phyloP scores from a whole-genome alignment of 495 filamentous ascomycete genomes.

The Penicillium canescens region DNA sequence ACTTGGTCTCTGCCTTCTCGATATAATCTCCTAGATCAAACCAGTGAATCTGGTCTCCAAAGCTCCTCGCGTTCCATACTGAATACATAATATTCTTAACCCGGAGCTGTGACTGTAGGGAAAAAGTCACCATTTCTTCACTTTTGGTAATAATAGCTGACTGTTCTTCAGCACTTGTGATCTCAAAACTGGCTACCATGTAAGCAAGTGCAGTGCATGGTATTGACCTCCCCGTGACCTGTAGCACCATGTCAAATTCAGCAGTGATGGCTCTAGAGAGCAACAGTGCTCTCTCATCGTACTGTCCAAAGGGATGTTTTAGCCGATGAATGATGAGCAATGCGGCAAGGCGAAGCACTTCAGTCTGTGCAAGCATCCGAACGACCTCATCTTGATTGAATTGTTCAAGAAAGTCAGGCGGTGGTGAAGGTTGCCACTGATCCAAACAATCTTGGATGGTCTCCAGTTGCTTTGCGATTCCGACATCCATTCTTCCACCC shows the following conservation, averaged over 20 bases:
- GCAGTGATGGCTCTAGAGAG: conserved; percentile 9
- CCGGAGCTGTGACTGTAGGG: conserved; percentile 10
- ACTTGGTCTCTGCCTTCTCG: background rate
- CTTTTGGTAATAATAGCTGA: background rate
- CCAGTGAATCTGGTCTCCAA: conserved; percentile 12
- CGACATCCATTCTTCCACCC: background rate
- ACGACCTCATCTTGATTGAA: conserved; percentile 12
- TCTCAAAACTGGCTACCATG: conserved; percentile 19
- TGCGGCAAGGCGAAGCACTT: conserved; percentile 12
- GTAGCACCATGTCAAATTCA: conserved; percentile 15
- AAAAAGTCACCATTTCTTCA: conserved; percentile 12
- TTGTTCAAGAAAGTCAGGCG: conserved; percentile 8
- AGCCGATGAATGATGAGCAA: conserved; percentile 19
- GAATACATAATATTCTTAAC: background rate
- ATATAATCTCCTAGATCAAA: conserved; percentile 9
- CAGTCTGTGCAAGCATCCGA: conserved; percentile 14
- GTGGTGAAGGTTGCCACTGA: conserved; percentile 10
- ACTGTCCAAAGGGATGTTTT: conserved; percentile 10
- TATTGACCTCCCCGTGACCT: conserved; percentile 7
- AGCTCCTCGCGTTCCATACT: conserved; percentile 14
- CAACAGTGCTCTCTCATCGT: conserved; percentile 2
- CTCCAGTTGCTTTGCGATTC: background rate
- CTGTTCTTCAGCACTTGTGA: background rate
- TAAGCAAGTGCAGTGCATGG: conserved; percentile 18
- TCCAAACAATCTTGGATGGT: conserved; percentile 2